phyloP scores from a whole-genome alignment of 345 rosid species.

The Gossypium mustelinum region DNA sequence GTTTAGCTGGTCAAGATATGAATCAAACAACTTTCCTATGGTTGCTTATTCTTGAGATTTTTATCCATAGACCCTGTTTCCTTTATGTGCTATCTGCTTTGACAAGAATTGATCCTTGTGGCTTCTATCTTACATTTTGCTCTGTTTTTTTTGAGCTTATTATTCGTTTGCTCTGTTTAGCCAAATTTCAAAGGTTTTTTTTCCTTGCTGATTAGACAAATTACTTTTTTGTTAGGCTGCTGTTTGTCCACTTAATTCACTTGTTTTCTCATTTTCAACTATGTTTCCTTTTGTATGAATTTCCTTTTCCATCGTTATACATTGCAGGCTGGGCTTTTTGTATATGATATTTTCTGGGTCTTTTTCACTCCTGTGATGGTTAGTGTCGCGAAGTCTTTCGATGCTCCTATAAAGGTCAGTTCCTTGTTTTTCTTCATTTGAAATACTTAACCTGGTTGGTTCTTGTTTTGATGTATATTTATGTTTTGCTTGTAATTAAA shows the following conservation, averaged over 20 bases:
- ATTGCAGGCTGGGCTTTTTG: conserved; percentile 89
- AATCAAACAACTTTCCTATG: not conserved
- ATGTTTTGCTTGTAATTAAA: not conserved
- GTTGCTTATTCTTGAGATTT: not conserved
- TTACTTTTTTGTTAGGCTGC: not conserved
- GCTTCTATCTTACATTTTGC: not conserved
- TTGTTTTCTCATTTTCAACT: not conserved
- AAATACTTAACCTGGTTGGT: not conserved
- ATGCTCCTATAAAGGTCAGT: conserved; percentile 98
- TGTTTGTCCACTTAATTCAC: not conserved
- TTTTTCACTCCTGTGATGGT: conserved; percentile 99
- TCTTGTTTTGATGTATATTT: not conserved
- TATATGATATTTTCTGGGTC: conserved; percentile 98
- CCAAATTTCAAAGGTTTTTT: not conserved
- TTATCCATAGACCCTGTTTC: not conserved
- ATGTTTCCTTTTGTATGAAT: not conserved
- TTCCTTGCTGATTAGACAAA: not conserved
- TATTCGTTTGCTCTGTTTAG: not conserved
- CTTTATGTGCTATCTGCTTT: not conserved
- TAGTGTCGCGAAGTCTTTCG: conserved; percentile 96
- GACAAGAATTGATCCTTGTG: not conserved
- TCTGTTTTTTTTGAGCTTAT: not conserved
- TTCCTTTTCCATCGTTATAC: not conserved
- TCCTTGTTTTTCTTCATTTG: not conserved
- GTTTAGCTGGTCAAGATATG: conserved; percentile 3